Base-by-base conservation (phyloP, 169 alveolate genomes). In the Plasmodium adleri region DNA sequence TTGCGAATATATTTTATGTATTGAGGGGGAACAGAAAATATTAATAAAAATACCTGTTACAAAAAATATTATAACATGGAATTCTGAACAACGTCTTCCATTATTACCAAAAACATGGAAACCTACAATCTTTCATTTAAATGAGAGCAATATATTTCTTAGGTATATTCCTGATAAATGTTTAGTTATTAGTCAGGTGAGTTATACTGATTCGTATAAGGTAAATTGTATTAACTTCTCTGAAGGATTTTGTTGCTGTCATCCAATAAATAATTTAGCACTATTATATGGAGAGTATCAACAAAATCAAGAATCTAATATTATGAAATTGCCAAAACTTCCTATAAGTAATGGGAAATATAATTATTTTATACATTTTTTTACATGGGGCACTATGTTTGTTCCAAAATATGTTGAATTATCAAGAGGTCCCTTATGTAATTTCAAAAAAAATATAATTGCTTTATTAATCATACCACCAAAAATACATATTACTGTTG, bases 91-190 rank as follows among this genome's bases (percentile, higher is more conserved):
- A 10, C 94, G 95, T 7, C 88, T 93, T 49, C 95, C 95, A 5
- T 83, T 92, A 5, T 90, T 93, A 59, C 93, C 89, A 24, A 93
- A 93, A 89, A 20, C 90, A 13, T 93, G 95, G 95, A 93, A 85
- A 56, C 95, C 95, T 3, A 74, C 88, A 47, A 64, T 93, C 6
- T 93, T 88, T 56, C 49, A 49, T 22, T 50, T 93, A 71, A 91
- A 93, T 63, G 17, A 63, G n/a, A 59, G 93, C 6, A 54, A 72
- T 50, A 66, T 83, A 17, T 74, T 90, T 17, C 75, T 93, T 63
- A 75, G 95, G 10, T 60, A 90, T 63, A 93, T 92, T 0, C 93
- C 90, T 6, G 85, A 74, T 15, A 63, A 88, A 54, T 88, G 93
- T 62, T 74, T 93, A 50, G 92, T 93, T 20, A 86, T 93, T 26